Evolutionary conservation across 2,329 filamentous ascomycete genomes (phyloP).

Genomic region (Grosmannia serpens): DNA sequence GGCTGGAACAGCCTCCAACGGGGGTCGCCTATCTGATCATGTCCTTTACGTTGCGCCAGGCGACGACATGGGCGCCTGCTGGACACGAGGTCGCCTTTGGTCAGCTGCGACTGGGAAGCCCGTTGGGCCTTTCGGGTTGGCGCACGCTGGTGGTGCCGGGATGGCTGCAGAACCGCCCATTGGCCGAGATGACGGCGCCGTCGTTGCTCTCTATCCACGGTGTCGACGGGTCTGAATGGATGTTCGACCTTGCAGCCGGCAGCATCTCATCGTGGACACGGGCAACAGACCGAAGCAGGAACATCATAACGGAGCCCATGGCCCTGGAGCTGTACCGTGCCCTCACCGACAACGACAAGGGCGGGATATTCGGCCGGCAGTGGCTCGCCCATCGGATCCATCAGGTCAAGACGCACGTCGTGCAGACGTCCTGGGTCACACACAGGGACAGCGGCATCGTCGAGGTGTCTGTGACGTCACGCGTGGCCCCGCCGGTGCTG

Average conservation of each 20-base stretch:
- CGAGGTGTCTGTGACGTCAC: conserved; percentile 35
- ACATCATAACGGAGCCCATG: conserved; percentile 33
- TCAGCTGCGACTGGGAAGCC: conserved; percentile 26
- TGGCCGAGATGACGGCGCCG: background rate
- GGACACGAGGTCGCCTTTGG: conserved; percentile 41
- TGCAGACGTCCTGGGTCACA: too few relatives aligned
- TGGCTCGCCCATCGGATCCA: conserved; percentile 25
- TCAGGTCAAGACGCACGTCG: conserved; percentile 28
- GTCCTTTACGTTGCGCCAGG: conserved; percentile 29
- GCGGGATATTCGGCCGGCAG: background rate
- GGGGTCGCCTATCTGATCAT: conserved; percentile 25
- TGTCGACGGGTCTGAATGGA: background rate
- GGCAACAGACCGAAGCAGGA: conserved; percentile 17
- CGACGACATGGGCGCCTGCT: conserved; percentile 38
- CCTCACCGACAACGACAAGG: conserved; percentile 29
- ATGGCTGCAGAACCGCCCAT: too few relatives aligned
- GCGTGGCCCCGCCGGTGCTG: conserved; percentile 51
- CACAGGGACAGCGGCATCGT: too few relatives aligned
- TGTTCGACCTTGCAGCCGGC: conserved; percentile 1
- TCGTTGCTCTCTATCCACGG: conserved; percentile 7
- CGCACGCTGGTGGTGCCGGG: too few relatives aligned
- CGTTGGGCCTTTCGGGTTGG: too few relatives aligned
- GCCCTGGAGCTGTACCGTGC: conserved; percentile 50
- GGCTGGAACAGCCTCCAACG: too few relatives aligned
- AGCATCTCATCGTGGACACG: background rate